Conservation (phyloP, 208 protist species). For the Crithidia bombi region DNA sequence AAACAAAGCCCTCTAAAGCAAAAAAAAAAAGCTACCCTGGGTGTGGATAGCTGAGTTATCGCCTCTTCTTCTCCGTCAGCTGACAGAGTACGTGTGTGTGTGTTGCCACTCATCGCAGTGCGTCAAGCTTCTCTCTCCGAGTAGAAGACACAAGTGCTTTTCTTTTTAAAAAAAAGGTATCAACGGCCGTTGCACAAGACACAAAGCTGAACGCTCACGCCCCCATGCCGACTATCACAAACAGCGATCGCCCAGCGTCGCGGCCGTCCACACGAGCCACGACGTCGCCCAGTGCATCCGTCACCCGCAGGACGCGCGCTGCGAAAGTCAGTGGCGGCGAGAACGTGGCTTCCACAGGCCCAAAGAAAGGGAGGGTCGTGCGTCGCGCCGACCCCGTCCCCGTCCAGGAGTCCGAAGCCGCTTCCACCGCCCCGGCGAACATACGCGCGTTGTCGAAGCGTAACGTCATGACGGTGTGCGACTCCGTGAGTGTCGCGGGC, state of each 20-base stretch:
- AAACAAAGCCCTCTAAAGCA: too few relatives aligned
- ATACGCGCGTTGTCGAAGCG: conserved; percentile 7
- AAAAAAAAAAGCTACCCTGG: too few relatives aligned
- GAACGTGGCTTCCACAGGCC: neutral
- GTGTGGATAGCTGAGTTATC: too few relatives aligned
- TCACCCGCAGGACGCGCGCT: conserved; percentile 5
- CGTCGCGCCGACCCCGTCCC: conserved; percentile 5
- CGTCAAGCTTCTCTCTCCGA: too few relatives aligned
- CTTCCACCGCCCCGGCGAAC: neutral
- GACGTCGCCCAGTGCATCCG: conserved; percentile 1
- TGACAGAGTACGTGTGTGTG: too few relatives aligned
- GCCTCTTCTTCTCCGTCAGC: too few relatives aligned
- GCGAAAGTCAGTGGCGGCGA: conserved; percentile 16
- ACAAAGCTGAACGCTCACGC: neutral
- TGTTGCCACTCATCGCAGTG: too few relatives aligned
- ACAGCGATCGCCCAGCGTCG: conserved; percentile 14
- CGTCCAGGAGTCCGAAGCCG: neutral
- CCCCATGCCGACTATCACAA: conserved; percentile 12
- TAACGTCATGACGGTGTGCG: conserved; percentile 12
- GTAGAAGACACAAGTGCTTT: too few relatives aligned
- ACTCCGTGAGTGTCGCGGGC: conserved; percentile 41
- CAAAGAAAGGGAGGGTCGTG: conserved; percentile 18
- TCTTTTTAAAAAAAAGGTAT: neutral
- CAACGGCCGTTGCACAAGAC: neutral
- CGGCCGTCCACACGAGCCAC: neutral